Base-by-base conservation (phyloP, 345 rosid genomes). In the Citrus hindsii region DNA sequence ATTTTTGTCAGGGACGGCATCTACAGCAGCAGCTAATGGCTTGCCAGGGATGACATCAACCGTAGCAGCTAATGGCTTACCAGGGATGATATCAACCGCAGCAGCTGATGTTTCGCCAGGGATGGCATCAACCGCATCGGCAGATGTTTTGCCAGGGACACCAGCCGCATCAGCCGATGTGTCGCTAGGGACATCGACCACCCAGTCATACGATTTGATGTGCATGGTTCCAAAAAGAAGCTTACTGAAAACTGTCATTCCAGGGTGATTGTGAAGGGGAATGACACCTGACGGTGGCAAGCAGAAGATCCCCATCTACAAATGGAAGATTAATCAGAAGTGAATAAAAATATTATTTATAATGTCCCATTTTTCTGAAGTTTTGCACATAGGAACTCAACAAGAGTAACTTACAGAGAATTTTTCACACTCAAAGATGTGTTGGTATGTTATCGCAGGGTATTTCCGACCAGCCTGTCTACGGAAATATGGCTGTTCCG, bases 181-280 rank as follows among this genome's bases (percentile, higher is more conserved):
- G 71, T 76, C 76, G 76, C 81, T 5, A 63, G 97, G 85, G 83
- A 40, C 86, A 81, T 89, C 90, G 46, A 9, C 87, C 51, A 80
- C 93, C 98, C 98, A 97, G 79, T 97, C 99, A 53, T 89, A 97
- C 5, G 99, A 94, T 86, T 93, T 97, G 74, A 97, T 92, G 84
- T 97, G 98, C 98, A 94, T 87, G 4, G 93, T 83, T 81, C 99
- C 98, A 21, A 93, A 93, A 9, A 97, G 91, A 73, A 97, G 92
- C 88, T 94, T 94, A 84, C 98, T 90, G 77, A 97, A 97, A 53
- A 97, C 98, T 0, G 98, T 97, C 99, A 97, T 97, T 78, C 90
- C 93, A 7, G 99, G 98, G 86, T 97, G 99, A 71, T 97, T 91
- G 80, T 97, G 99, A 62, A 97, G 97, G 2, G 98, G 99, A 82